Base-by-base conservation (phyloP, 139 green algal species). In the Yamagishiella unicocca region DNA sequence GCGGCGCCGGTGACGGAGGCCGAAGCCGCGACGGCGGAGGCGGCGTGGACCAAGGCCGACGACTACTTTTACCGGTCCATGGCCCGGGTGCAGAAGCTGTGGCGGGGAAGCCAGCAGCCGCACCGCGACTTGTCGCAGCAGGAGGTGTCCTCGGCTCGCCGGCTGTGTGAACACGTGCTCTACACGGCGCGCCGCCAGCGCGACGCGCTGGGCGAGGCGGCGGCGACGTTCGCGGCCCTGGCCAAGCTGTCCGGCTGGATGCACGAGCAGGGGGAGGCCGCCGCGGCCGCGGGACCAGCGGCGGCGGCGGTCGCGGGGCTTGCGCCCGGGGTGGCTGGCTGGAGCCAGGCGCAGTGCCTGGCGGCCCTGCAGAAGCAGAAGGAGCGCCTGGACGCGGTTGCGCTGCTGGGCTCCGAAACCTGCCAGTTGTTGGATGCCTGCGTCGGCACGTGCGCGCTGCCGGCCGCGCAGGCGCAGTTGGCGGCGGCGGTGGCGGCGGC, bases 61-160 rank as follows among this genome's bases (percentile, higher is more conserved):
- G 76, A 70, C 0, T 99, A 98, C 91, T 98, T 98, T 90, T 97
- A 91, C 73, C 82, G 87, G 21, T 92, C 82, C 78, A 93, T 99
- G 37, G 96, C 95, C 17, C 93, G 94, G 29, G 31, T 99, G 89
- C 96, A 99, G 90, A 92, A 94, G 81, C 90, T 99, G 66, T 92
- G 93, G 91, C 78, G 92, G 78, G 87, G 42, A n/a, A 50, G 85
- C 25, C 87, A 83, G 64, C 53, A 87, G 22, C 94, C 95, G 8
- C 94, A 98, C 77, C 82, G 85, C 4, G 97, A 99, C 92, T 73
- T 99, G 67, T 92, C 83, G 12, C 17, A 68, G 0, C 68, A 80
- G 6, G 97, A 99, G 92, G 93, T 95, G 46, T 64, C 93, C n/a
- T 77, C 92, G 6, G 90, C 90, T 3, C 38, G 77, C 27, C 74